Base-by-base conservation (phyloP, 1,139 yeast genomes). In the Kodamaea alishanica region DNA sequence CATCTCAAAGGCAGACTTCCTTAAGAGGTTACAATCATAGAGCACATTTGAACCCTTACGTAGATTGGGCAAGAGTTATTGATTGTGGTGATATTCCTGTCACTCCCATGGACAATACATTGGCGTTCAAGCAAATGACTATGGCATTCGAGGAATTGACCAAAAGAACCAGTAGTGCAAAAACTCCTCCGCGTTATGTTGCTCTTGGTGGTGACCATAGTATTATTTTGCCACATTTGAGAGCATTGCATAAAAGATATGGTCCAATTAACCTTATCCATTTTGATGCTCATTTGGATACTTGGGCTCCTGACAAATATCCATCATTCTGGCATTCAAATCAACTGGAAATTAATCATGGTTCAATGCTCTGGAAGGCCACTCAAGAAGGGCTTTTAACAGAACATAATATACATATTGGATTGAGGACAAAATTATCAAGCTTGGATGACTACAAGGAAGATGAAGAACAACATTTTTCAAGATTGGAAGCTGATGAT, bases 51-150 rank as follows among this genome's bases (percentile, higher is more conserved):
- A 82, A 83, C 48, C 89, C 89, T 1, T 84, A 81, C 55, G 58
- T 61, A 26, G 62, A 73, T 37, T 82, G 90, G 88, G 89, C 90
- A 20, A 71, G 63, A 35, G 63, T 84, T 11, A 49, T 83, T 23
- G 94, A 84, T 60, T 84, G 94, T 63, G 88, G 87, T n/a, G 94
- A 84, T 59, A 77, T 84, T 36, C 90, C 92, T 1, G 79, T 83
- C 11, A 72, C 88, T 1, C 92, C 92, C 10, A 79, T 84, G 81
- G 92, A 84, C 56, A 84, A 83, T 54, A 52, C 61, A 12, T 61
- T 84, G 45, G 92, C 90, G 0, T 71, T 83, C 52, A 66, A 70
- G 49, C 90, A 84, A 59, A 84, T 84, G 92, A 73, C 79, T 6
- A 61, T 67, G 50, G 94, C 80, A 0, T 84, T 80, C 58, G 77